These are phyloP conservation scores for Aspergillus cejpii DNA, from an alignment of 2,329 filamentous ascomycete species.

Conservation along the genomic window DNA sequence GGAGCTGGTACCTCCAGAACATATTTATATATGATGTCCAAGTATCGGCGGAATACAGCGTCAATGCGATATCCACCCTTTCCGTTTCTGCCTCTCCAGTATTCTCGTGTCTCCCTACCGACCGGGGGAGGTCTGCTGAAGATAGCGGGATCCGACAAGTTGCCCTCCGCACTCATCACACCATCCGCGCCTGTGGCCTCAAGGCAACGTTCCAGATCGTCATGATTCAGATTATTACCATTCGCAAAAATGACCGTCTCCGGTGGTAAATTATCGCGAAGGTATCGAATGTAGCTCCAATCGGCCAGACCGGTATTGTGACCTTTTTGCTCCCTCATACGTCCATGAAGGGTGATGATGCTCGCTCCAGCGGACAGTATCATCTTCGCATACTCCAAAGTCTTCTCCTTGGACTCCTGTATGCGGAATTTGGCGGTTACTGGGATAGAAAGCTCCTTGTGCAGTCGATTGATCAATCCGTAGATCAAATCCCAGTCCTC, in stretches of 20 bases:
- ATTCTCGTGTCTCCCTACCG: conserved; percentile 66
- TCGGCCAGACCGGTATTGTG: conserved; percentile 91
- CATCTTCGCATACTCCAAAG: conserved; percentile 80
- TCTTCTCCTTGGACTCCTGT: conserved; percentile 77
- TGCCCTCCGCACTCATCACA: conserved; percentile 94
- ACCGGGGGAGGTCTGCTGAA: conserved; percentile 63
- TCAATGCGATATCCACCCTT: conserved; percentile 84
- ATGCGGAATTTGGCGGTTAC: conserved; percentile 94
- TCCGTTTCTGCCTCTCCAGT: conserved; percentile 74
- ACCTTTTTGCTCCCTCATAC: conserved; percentile 85
- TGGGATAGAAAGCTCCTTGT: conserved; percentile 69
- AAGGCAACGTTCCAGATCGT: conserved; percentile 70
- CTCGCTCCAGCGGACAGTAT: conserved; percentile 83
- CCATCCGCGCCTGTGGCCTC: conserved; percentile 80
- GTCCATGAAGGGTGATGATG: conserved; percentile 86
- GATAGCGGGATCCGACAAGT: conserved; percentile 82
- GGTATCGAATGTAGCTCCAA: conserved; percentile 75
- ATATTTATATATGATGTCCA: conserved; percentile 81
- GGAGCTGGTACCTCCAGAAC: conserved; percentile 62
- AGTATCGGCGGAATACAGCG: conserved; percentile 75
- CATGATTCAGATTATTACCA: conserved; percentile 79
- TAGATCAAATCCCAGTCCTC: conserved; percentile 83
- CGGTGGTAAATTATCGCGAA: conserved; percentile 72
- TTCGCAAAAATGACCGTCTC: conserved; percentile 96
- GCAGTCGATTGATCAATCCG: conserved; percentile 73